phyloP scores from a whole-genome alignment of 331 rosid genomes.

The Erythrophleum ivorense region DNA sequence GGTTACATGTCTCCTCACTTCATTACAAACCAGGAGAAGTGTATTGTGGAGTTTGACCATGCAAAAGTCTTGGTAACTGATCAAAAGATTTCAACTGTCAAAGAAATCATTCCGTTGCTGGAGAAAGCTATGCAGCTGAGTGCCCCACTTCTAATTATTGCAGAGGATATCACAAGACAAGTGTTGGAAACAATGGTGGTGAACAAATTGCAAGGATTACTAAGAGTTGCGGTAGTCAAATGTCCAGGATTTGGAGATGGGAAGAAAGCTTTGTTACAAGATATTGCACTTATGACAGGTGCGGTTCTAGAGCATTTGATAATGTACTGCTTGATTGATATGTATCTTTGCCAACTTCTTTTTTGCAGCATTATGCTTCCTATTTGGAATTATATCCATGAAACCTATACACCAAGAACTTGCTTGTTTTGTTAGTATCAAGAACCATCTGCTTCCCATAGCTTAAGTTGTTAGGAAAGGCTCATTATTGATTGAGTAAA shows the following conservation, averaged over 20 bases:
- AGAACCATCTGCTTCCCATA: not conserved
- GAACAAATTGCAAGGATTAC: slow-evolving; percentile 86
- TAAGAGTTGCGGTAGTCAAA: slow-evolving; percentile 85
- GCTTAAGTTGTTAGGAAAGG: not conserved
- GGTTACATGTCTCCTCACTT: slow-evolving; percentile 95
- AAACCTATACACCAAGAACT: slow-evolving; percentile 15
- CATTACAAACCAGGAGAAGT: slow-evolving; percentile 86
- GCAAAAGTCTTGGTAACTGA: slow-evolving; percentile 93
- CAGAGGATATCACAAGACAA: slow-evolving; percentile 78
- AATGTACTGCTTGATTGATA: not conserved
- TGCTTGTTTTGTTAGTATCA: slow-evolving; percentile 24
- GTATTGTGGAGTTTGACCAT: slow-evolving; percentile 83
- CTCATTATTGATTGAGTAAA: not conserved
- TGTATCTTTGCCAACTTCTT: slow-evolving; percentile 30
- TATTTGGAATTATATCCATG: slow-evolving; percentile 21
- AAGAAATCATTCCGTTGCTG: slow-evolving; percentile 79
- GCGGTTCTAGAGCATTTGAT: slow-evolving; percentile 40
- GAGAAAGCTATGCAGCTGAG: slow-evolving; percentile 90
- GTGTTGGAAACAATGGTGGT: slow-evolving; percentile 84
- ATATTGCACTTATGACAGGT: slow-evolving; percentile 97
- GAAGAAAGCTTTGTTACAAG: slow-evolving; percentile 88
- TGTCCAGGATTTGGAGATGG: slow-evolving; percentile 88
- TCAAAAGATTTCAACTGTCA: slow-evolving; percentile 77
- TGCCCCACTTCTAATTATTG: slow-evolving; percentile 86
- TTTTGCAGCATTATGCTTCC: slow-evolving; percentile 26